A percentile compares a stretch with the other conserved stretches of the same genome.
Evolutionary conservation across 2,329 filamentous ascomycete genomes (phyloP).

Genomic region (Beauveria sp.): DNA sequence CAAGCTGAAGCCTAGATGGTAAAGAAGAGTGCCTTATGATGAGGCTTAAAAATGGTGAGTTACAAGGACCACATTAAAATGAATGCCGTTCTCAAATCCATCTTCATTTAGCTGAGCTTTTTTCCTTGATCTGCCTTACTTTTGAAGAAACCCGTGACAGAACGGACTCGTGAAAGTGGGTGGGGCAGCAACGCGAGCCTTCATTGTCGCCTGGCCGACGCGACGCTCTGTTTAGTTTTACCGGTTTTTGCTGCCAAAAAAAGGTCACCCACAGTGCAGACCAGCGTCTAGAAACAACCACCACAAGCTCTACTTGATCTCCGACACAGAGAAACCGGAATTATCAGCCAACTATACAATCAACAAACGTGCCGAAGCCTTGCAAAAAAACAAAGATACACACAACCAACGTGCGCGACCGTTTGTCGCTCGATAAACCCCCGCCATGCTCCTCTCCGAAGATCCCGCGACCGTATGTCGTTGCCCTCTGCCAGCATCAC

Average conservation of each 20-base stretch:
- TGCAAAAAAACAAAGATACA: not conserved
- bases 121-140: not conserved
- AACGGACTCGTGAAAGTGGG: not conserved
- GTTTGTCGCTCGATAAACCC: not conserved
- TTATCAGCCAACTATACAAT: no score
- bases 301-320: no score
- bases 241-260: conserved; percentile 1
- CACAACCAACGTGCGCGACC: not conserved
- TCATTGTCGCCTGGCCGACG: conserved; percentile 26
- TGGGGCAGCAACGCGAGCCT: not conserved
- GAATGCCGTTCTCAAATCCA: no score
- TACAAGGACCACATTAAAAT: no score
- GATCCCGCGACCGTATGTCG: conserved; percentile 73
- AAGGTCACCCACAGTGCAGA: not conserved
- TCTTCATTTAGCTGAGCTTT: not conserved
- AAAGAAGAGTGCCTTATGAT: no score
- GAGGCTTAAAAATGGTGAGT: no score
- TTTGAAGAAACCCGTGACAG: not conserved
- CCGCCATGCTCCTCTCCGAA: conserved; percentile 82
- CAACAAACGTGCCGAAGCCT: no score
- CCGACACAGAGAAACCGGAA: no score
- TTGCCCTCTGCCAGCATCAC: not conserved
- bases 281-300: not conserved
- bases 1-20: not conserved
- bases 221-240: conserved; percentile 9